Evolutionary conservation across 257 asterid species (phyloP).

Genomic region (Lavandula angustifolia): DNA sequence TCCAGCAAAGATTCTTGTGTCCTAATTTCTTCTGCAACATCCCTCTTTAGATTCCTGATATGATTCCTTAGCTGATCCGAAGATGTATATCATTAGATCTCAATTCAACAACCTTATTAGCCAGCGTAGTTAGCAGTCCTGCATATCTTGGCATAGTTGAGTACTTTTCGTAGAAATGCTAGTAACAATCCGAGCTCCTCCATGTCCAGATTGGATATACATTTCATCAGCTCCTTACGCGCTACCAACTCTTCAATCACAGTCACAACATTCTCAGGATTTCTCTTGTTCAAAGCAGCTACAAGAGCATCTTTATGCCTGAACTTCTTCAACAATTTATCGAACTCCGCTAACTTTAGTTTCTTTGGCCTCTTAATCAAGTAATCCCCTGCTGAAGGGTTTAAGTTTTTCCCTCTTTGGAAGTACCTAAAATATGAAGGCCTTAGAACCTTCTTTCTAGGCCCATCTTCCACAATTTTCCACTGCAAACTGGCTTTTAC

Average conservation of each 20-base stretch:
- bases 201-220: constrained; percentile 63
- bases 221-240: constrained; percentile 66
- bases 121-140: constrained; percentile 53
- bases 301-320: constrained; percentile 84
- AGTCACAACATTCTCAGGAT: constrained; percentile 71
- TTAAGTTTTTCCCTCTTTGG: constrained; percentile 73
- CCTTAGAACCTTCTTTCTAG: constrained; percentile 54
- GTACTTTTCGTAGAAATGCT: constrained; percentile 72
- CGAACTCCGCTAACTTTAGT: constrained; percentile 71
- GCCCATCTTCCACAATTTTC: constrained; percentile 47
- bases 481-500: constrained; percentile 39
- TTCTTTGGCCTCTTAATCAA: constrained; percentile 63
- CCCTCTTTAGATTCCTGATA: constrained; percentile 75
- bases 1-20: constrained; percentile 72
- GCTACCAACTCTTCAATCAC: constrained; percentile 94
- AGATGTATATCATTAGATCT: constrained; percentile 65
- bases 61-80: constrained; percentile 49
- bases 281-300: constrained; percentile 57
- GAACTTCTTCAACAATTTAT: constrained; percentile 72
- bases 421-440: constrained; percentile 86
- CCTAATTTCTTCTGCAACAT: constrained; percentile 83
- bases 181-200: constrained; percentile 68
- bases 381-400: constrained; percentile 74
- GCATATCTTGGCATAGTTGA: constrained; percentile 74
- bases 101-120: constrained; percentile 68